These are phyloP conservation scores for Kwoniella newhampshirensis DNA, from an alignment of 768 basidiomycete genomes.

Conservation along the genomic window DNA sequence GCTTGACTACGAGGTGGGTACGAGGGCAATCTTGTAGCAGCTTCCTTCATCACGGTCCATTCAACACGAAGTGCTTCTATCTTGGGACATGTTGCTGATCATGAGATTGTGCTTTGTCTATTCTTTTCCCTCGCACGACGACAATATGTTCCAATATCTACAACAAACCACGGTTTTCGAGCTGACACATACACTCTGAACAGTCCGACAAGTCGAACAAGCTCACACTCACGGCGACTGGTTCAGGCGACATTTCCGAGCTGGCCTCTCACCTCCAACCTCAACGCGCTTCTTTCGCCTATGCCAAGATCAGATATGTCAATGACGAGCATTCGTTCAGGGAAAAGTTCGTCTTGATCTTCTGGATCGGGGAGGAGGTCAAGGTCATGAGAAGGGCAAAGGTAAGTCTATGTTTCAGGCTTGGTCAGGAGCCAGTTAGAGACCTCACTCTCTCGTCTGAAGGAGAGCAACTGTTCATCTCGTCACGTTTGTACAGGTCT, in stretches of 20 bases:
- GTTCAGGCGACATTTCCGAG: constrained; percentile 75
- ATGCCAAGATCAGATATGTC: constrained; percentile 73
- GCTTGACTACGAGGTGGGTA: constrained; percentile 76
- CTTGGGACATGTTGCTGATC: too few relatives aligned
- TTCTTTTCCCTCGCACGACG: too few relatives aligned
- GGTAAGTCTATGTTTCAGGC: constrained; percentile 55
- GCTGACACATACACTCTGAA: too few relatives aligned
- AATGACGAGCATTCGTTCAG: constrained; percentile 57
- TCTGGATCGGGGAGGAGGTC: constrained; percentile 56
- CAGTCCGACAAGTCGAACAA: constrained; percentile 61
- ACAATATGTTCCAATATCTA: too few relatives aligned
- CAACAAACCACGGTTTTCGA: too few relatives aligned
- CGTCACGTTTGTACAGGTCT: constrained; percentile 62
- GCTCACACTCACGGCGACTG: constrained; percentile 72
- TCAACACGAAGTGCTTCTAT: background rate
- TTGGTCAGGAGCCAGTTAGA: too few relatives aligned
- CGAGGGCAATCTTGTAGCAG: background rate
- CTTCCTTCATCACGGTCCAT: background rate
- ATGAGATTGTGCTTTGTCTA: too few relatives aligned
- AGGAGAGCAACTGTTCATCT: too few relatives aligned
- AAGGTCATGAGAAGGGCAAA: constrained; percentile 92
- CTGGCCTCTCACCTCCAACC: constrained; percentile 70
- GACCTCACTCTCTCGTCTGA: too few relatives aligned
- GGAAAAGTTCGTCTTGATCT: constrained; percentile 64
- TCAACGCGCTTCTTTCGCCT: constrained; percentile 71